Base-by-base conservation (phyloP, 176 grass and related monocot genomes). In the Oryza glaberrima region DNA sequence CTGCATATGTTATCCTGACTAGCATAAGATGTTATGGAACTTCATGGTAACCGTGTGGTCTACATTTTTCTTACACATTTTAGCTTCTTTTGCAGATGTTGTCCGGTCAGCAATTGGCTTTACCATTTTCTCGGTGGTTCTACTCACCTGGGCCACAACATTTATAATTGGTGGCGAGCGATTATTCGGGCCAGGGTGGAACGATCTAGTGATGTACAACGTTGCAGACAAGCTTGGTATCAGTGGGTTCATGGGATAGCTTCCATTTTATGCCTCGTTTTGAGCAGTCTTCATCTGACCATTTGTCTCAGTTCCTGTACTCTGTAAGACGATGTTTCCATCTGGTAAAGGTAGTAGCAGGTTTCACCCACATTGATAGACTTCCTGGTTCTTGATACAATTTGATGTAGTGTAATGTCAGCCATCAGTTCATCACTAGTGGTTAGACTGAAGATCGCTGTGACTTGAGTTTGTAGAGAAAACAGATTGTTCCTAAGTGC, bases 151-250 rank as follows among this genome's bases (percentile, higher is more conserved):
- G 96, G 88, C 91, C 11, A 70, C 92, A 22, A 92, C 81, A 12
- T 98, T 98, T 82, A 79, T 91, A 20, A 71, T 95, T 0, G 96
- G 96, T 76, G 96, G 96, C 3, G 90, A 96, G 67, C 77, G 2
- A 7, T 75, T 98, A 12, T 98, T 98, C 2, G 96, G 96, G 0
- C 91, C 96, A 23, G 63, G 7, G 2, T 98, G 96, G 96, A 95
- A 96, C 10, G 84, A 96, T 82, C 87, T 98, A 4, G 96, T 98
- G 15, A 92, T 95, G 93, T 98, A 95, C 85, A 98, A 98, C 52
- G 85, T 98, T 4, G 91, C 91, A 9, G 93, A 95, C 30, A 94
- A 89, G 73, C 86, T 92, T 12, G 93, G 91, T 43, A 82, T 98
- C 68, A 79, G 83, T 9, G 91, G 91, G 52, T 95, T 88, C 88